Percentiles rank a stretch among this genome's conserved stretches.
Evolutionary conservation across 2,329 filamentous ascomycete species (phyloP).

Genomic region (Aspergillus pseudotamarii): DNA sequence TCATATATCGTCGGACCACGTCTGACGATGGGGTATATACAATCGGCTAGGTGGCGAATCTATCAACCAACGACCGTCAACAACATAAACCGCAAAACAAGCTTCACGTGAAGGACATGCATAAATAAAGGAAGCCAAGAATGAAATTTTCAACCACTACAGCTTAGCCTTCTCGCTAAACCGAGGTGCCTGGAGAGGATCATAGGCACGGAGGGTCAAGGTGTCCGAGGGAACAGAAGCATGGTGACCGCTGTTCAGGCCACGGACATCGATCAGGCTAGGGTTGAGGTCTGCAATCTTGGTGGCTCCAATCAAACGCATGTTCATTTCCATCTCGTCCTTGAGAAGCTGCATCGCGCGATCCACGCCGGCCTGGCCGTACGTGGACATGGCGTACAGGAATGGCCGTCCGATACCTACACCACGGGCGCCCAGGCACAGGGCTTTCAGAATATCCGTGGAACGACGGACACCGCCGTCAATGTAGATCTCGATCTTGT

Average conservation of each 20-base stretch:
- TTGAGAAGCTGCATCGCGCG: slow-evolving; percentile 88
- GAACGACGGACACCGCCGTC: slow-evolving; percentile 89
- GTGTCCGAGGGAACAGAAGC: slow-evolving; percentile 64
- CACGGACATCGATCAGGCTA: slow-evolving; percentile 75
- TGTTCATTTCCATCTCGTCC: slow-evolving; percentile 99
- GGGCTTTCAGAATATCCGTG: slow-evolving; percentile 92
- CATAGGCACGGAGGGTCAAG: slow-evolving; percentile 60
- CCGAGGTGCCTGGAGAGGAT: slow-evolving; percentile 53
- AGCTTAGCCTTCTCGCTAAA: slow-evolving; percentile 54
- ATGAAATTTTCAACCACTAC: slow-evolving; percentile 21
- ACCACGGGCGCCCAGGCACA: slow-evolving; percentile 87
- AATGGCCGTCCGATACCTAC: slow-evolving; percentile 95
- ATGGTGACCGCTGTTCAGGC: slow-evolving; percentile 62
- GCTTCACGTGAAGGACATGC: neutral
- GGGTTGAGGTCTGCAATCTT: slow-evolving; percentile 77
- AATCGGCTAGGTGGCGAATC: neutral
- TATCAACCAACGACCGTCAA: neutral
- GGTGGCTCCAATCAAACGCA: slow-evolving; percentile 85
- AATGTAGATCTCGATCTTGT: slow-evolving; percentile 82
- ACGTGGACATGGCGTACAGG: slow-evolving; percentile 92
- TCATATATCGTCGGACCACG: neutral
- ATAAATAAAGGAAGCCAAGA: neutral
- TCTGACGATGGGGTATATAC: slow-evolving; percentile 11
- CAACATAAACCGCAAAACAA: neutral
- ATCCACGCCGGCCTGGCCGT: slow-evolving; percentile 84